A percentile compares a stretch with the other conserved stretches of the same genome.
These are phyloP conservation scores for Ceratobasidium sp. DNA, from an alignment of 1,284 basidiomycete genomes.

Conservation along the genomic window DNA sequence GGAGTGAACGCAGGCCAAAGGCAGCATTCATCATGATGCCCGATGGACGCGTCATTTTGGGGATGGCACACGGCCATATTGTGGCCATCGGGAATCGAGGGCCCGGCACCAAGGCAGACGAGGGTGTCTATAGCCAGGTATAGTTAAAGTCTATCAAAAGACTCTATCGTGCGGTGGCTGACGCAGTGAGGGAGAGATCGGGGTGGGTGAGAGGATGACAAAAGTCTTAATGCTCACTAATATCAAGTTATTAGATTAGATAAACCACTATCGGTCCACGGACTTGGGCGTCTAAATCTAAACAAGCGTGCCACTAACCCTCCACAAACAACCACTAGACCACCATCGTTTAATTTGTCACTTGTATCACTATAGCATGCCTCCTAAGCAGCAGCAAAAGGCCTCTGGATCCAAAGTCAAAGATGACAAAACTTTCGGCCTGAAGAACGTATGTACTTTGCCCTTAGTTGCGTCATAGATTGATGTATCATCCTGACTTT, in stretches of 20 bases:
- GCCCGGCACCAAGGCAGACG: neutral
- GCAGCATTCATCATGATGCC: neutral
- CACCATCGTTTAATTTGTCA: neutral
- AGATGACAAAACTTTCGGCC: conserved; percentile 89
- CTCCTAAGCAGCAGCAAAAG: conserved; percentile 73
- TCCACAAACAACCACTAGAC: neutral
- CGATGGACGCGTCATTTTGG: conserved; percentile 37
- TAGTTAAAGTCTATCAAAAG: neutral
- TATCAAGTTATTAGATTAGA: conserved; percentile 37
- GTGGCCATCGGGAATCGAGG: conserved; percentile 18
- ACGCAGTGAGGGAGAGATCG: neutral
- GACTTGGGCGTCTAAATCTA: conserved; percentile 12
- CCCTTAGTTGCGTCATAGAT: conserved; percentile 15
- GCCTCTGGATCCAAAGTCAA: conserved; percentile 70
- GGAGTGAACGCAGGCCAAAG: conserved; percentile 6
- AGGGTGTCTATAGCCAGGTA: neutral
- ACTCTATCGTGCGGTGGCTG: neutral
- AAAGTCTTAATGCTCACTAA: conserved; percentile 7
- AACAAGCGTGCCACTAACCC: conserved; percentile 18
- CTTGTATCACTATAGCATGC: conserved; percentile 59
- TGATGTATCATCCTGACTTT: conserved; percentile 41
- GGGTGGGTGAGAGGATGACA: conserved; percentile 23
- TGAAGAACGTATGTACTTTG: conserved; percentile 82
- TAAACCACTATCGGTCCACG: conserved; percentile 4
- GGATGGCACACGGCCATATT: conserved; percentile 30